Base-by-base conservation (phyloP, 768 basidiomycete genomes). In the Trametes maxima region DNA sequence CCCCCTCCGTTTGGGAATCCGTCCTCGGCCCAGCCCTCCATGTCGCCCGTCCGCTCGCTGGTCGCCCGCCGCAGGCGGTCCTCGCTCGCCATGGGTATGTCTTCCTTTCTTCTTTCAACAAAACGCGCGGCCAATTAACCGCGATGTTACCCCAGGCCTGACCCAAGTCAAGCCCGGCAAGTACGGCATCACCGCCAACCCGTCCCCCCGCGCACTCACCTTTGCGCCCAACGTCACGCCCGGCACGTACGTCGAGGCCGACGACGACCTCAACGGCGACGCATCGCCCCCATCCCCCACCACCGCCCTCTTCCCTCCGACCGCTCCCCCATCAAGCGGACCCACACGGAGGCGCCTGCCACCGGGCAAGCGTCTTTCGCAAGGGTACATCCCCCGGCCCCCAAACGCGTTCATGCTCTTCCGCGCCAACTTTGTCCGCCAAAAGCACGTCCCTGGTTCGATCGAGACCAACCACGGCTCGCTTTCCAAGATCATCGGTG, bases 341-440 rank as follows among this genome's bases (percentile, higher is more conserved):
- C 72, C 78, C 3, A 67, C 80, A 0, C 77, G 82, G 48, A 76
- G 81, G 64, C 81, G 85, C 0, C 75, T 70, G 2, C 85, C 85
- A 1, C 85, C 84, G 0, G 85, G 83, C 60, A 89, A 86, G 76
- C 81, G 85, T 48, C 80, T 81, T 53, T 90, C 74, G 76, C 85
- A 87, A 60, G 79, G 80, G 48, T 86, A 86, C 70, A 83, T 93
- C 47, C 87, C 87, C 37, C 85, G 92, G 11, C 93, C 93, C 2
- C 81, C 89, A 49, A 95, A 94, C 70, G 88, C 92, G 16, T 95
- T 94, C 79, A 92, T 94, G 77, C 79, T 94, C 62, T 94, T 85
- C 71, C 86, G 92, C 39, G 90, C 86, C 13, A 84, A 82, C 73
- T 83, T 89, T 47, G 71, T 76, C 14, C 70, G 70, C 22, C 79